A percentile compares a stretch with the other conserved stretches of the same genome.
Conservation (phyloP, 2,329 filamentous ascomycete species). For the Dothiorella sarmentorum region DNA sequence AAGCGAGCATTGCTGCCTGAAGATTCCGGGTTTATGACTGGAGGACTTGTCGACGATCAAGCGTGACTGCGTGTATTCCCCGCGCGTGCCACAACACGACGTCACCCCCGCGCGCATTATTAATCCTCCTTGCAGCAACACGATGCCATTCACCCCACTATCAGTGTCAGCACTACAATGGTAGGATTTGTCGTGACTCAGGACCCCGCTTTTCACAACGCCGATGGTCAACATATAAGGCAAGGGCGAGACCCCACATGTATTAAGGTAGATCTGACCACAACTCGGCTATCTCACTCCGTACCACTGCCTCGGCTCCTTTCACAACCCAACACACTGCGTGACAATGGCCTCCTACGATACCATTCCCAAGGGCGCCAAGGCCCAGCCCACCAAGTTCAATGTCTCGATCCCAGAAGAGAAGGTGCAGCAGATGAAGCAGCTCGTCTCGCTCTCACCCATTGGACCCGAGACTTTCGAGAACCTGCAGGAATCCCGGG, state of each 20-base stretch:
- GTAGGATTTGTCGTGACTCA: too few relatives aligned
- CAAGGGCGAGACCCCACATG: too few relatives aligned
- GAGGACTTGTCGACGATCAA: too few relatives aligned
- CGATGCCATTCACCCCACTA: not conserved
- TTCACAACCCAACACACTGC: too few relatives aligned
- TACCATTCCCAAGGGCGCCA: constrained; percentile 9
- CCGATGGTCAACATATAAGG: too few relatives aligned
- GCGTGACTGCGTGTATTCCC: constrained; percentile 7
- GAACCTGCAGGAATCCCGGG: constrained; percentile 26
- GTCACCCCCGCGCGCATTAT: not conserved
- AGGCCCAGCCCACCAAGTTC: constrained; percentile 23
- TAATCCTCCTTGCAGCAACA: not conserved
- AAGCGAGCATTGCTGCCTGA: not conserved
- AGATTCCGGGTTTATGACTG: not conserved
- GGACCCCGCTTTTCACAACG: too few relatives aligned
- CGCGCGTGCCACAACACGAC: not conserved
- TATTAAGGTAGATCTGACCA: too few relatives aligned
- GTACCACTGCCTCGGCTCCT: too few relatives aligned
- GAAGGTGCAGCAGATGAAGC: constrained; percentile 34
- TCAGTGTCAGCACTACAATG: not conserved
- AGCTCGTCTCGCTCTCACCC: constrained; percentile 35
- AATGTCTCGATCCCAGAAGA: constrained; percentile 33
- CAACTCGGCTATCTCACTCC: not conserved
- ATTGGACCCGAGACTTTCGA: constrained; percentile 33
- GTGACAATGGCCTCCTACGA: constrained; percentile 18